Conservation (phyloP, 257 asterid genomes). For the Penstemon eatonii region DNA sequence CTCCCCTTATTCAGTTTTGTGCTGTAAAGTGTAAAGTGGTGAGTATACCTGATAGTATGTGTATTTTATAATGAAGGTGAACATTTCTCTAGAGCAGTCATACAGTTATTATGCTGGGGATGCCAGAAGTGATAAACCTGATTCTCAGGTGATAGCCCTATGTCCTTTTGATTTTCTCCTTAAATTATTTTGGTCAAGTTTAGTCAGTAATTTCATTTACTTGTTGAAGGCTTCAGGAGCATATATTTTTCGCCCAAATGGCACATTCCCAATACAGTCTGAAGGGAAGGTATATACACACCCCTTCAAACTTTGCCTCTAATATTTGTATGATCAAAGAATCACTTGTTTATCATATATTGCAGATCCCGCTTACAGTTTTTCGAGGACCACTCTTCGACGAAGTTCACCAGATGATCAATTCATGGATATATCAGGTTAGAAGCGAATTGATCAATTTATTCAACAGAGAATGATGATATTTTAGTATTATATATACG, state of each 20-base stretch:
- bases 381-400: constrained; percentile 76
- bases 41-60: constrained; percentile 4
- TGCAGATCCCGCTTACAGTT: constrained; percentile 61
- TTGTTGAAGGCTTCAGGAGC: constrained; percentile 88
- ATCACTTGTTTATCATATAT: constrained; percentile 26
- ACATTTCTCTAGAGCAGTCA: constrained; percentile 72
- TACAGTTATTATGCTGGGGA: constrained; percentile 77
- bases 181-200: constrained; percentile 14
- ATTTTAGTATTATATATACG: not conserved
- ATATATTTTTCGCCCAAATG: constrained; percentile 86
- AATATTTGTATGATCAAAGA: constrained; percentile 13
- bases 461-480: constrained; percentile 9
- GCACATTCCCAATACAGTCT: constrained; percentile 49
- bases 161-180: constrained; percentile 7
- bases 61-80: constrained; percentile 51
- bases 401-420: constrained; percentile 86
- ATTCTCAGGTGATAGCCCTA: constrained; percentile 53
- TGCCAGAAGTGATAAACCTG: constrained; percentile 46
- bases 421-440: constrained; percentile 95
- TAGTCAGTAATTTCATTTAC: constrained; percentile 21
- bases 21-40: constrained; percentile 15
- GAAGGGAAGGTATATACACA: constrained; percentile 50
- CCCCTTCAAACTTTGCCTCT: not conserved
- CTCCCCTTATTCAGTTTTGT: constrained; percentile 16
- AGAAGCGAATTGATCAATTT: constrained; percentile 19